phyloP scores from a whole-genome alignment of 805 yeast species.

The fission yeast (Schizosaccharomyces pombe) region DNA sequence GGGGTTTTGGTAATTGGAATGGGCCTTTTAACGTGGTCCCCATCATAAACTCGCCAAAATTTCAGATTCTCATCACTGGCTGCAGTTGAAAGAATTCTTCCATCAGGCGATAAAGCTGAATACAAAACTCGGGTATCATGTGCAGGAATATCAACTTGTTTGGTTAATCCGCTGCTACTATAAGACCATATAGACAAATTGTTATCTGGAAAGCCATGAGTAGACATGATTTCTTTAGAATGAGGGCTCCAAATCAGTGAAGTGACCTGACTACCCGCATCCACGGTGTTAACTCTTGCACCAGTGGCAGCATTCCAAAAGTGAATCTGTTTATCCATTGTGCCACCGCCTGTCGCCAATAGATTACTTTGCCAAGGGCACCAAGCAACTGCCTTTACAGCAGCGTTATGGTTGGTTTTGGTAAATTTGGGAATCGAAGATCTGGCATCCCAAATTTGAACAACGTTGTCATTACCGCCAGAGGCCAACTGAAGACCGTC shows the following conservation, averaged over 20 bases:
- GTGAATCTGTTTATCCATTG: slow-evolving; percentile 66
- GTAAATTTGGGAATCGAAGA: slow-evolving; percentile 42
- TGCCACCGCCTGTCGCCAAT: slow-evolving; percentile 94
- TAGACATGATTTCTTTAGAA: slow-evolving; percentile 55
- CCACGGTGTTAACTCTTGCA: slow-evolving; percentile 58
- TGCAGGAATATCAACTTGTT: slow-evolving; percentile 76
- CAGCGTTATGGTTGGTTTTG: slow-evolving; percentile 68
- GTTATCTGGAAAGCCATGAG: slow-evolving; percentile 84
- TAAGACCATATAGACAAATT: slow-evolving; percentile 63
- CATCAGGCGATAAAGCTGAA: slow-evolving; percentile 75
- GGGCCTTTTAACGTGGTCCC: slow-evolving; percentile 17
- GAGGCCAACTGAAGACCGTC: slow-evolving; percentile 75
- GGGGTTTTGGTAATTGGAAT: slow-evolving; percentile 20
- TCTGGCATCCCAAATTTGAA: slow-evolving; percentile 73
- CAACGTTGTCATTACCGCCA: slow-evolving; percentile 87
- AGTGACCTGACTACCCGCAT: slow-evolving; percentile 86
- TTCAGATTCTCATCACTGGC: slow-evolving; percentile 92
- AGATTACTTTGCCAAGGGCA: slow-evolving; percentile 65
- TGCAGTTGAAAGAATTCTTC: slow-evolving; percentile 71
- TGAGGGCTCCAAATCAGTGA: slow-evolving; percentile 64
- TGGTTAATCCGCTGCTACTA: slow-evolving; percentile 41
- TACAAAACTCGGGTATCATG: slow-evolving; percentile 74
- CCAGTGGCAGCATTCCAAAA: slow-evolving; percentile 93
- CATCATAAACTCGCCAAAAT: slow-evolving; percentile 77
- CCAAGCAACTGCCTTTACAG: slow-evolving; percentile 89